phyloP scores from a whole-genome alignment of 345 rosid genomes.

The Carallia pectinifolia region DNA sequence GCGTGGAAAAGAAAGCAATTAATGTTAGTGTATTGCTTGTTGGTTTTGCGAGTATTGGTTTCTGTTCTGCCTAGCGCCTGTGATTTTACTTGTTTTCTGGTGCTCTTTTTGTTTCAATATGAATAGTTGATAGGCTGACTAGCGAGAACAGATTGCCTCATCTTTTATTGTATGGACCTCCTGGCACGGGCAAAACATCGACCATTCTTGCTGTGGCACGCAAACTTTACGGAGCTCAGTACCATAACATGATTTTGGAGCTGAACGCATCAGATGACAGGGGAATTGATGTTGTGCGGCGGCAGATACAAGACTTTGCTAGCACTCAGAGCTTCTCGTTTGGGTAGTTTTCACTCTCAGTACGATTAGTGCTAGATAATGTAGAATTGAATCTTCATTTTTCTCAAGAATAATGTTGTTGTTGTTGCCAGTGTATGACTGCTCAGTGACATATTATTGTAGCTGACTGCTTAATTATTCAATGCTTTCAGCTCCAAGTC shows the following conservation, averaged over 20 bases:
- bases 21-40: too few relatives aligned
- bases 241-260: constrained; percentile 92
- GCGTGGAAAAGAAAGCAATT: too few relatives aligned
- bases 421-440: not conserved
- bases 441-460: not conserved
- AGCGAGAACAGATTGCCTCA: constrained; percentile 94
- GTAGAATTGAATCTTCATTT: too few relatives aligned
- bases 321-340: constrained; percentile 98
- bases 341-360: constrained; percentile 33
- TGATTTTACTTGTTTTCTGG: not conserved
- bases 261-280: constrained; percentile 95
- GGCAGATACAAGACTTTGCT: constrained; percentile 94
- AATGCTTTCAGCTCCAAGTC: constrained; percentile 54
- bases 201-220: constrained; percentile 96
- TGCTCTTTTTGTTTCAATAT: not conserved
- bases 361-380: too few relatives aligned
- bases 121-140: constrained; percentile 87
- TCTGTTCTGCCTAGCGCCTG: not conserved
- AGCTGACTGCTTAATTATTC: constrained; percentile 8
- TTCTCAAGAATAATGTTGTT: too few relatives aligned
- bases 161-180: constrained; percentile 90
- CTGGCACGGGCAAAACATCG: constrained; percentile 98
- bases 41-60: not conserved
- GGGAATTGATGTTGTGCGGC: constrained; percentile 91
- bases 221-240: constrained; percentile 85